Conservation (phyloP, 78 protist species). For the Dictyostelium citrinum region DNA sequence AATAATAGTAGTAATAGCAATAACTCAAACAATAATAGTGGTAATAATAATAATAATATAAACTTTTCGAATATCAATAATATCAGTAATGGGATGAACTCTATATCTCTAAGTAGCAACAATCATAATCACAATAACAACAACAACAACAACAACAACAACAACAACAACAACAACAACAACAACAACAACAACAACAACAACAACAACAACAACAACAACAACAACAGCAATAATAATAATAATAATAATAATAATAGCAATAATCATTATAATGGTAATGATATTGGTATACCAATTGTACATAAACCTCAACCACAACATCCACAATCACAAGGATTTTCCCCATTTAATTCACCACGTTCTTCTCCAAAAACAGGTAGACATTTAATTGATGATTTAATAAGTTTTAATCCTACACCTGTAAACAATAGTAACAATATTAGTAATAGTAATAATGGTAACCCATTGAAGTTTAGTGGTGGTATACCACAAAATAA, state of each 20-base stretch:
- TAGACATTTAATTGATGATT: constrained; percentile 48
- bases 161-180: not conserved
- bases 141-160: not conserved
- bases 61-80: not conserved
- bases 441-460: not conserved
- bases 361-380: constrained; percentile 59
- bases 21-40: not conserved
- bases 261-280: not conserved
- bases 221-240: too few species aligned
- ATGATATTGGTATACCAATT: not conserved
- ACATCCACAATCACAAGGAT: constrained; percentile 13
- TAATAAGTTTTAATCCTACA: not conserved
- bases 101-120: not conserved
- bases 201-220: too few species aligned
- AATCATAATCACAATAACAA: too few species aligned
- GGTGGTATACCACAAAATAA: not conserved
- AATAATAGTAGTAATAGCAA: constrained; percentile 6
- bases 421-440: not conserved
- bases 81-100: not conserved
- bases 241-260: not conserved
- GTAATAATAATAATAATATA: not conserved
- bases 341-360: constrained; percentile 67
- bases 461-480: constrained; percentile 20
- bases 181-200: not conserved
- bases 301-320: constrained; percentile 15